Base-by-base conservation (phyloP, 768 basidiomycete genomes). In the Mycena kentingensis region DNA sequence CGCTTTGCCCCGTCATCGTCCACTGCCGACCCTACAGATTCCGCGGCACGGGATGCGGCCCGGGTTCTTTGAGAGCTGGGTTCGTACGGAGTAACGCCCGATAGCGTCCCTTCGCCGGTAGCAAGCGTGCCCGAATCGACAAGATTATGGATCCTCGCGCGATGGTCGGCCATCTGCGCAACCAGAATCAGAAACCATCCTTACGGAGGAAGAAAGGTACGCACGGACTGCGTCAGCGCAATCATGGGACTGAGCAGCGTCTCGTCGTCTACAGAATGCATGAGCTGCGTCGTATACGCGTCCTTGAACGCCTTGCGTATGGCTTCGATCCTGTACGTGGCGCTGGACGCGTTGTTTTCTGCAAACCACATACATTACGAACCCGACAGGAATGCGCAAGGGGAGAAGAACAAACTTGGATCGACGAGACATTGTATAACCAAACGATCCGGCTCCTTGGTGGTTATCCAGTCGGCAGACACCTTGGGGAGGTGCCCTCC, bases 371-470 rank as follows among this genome's bases (percentile, higher is more conserved):
- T 15, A 43, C n/a, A 34, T 22, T n/a, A 29, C 50, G 26, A 43
- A 11, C 32, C n/a, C 49, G 22, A 15, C 8, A 18, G 11, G 26
- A 12, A 24, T 25, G 22, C 4, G 18, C 4, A 28, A 4, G 37
- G 7, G 39, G 22, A 13, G 22, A 35, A n/a, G 32, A 34, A 60
- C 71, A 12, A 49, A 76, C 78, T 70, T 16, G 72, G 66, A 49
- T 74, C 62, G 28, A 76, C 48, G n/a, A 76, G 67, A 55, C 77
- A 79, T 46, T 77, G 71, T 7, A 80, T 70, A 1, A 62, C 71
- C 28, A 78, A 56, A 21, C 57, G 61, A 13, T 68, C 62, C 3
- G 64, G 66, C 6, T 54, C 39, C 13, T 58, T 48, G n/a, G 46
- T 45, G 31, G 65, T 67, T 28, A 55, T 64, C 73, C 70, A 75